Conservation (phyloP, 495 filamentous ascomycete species). For the Xylaria intraflava region DNA sequence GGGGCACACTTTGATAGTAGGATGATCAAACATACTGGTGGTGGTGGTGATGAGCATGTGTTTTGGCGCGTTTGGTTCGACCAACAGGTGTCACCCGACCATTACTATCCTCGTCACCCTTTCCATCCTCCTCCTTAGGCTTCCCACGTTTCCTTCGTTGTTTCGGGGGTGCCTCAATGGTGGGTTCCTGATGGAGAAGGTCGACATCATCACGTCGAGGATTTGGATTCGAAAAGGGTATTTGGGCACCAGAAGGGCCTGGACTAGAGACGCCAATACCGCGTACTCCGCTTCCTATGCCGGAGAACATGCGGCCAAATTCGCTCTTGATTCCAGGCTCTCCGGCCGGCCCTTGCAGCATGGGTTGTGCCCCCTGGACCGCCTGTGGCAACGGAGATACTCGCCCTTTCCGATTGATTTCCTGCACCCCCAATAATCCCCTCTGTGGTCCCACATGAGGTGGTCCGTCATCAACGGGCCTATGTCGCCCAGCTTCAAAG, state of each 20-base stretch:
- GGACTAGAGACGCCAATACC: conserved; percentile 46
- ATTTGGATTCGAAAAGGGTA: conserved; percentile 35
- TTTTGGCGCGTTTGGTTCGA: conserved; percentile 53
- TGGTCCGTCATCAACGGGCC: conserved; percentile 54
- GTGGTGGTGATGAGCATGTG: conserved; percentile 55
- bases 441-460: conserved; percentile 37
- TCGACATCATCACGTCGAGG: conserved; percentile 41
- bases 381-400: conserved; percentile 82
- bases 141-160: conserved; percentile 51
- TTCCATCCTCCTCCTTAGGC: conserved; percentile 53
- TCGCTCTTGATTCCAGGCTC: conserved; percentile 87
- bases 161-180: conserved; percentile 25
- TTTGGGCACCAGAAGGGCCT: conserved; percentile 41
- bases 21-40: conserved; percentile 44
- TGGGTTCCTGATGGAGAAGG: conserved; percentile 29
- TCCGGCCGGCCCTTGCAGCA: conserved; percentile 62
- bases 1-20: conserved; percentile 6
- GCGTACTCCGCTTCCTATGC: conserved; percentile 79
- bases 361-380: conserved; percentile 83
- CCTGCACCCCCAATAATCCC: conserved; percentile 51
- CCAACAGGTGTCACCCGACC: conserved; percentile 47
- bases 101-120: conserved; percentile 53
- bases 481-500: conserved; percentile 37
- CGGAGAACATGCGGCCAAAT: conserved; percentile 84
- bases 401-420: conserved; percentile 58